Evolutionary conservation across 2,329 filamentous ascomycete genomes (phyloP).

Genomic region (Xylaria hypoxylon): DNA sequence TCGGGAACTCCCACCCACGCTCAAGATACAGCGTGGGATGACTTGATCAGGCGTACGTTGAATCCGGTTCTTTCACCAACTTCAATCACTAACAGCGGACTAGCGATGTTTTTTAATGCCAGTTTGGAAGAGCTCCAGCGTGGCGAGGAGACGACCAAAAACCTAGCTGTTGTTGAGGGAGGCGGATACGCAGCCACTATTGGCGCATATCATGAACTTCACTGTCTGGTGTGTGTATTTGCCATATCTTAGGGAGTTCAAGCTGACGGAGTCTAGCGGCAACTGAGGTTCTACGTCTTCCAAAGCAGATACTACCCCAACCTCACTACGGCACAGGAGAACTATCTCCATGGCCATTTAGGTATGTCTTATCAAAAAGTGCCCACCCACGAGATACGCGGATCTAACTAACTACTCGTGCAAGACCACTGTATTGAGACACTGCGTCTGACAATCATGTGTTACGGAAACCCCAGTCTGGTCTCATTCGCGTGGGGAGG

Average conservation of each 20-base stretch:
- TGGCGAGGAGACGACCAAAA: constrained; percentile 19
- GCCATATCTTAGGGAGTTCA: not conserved
- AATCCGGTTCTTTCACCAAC: not conserved
- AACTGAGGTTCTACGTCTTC: constrained; percentile 37
- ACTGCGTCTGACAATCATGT: constrained; percentile 34
- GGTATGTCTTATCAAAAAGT: too few relatives aligned
- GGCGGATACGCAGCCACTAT: constrained; percentile 34
- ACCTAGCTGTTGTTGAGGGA: constrained; percentile 1
- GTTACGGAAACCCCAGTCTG: constrained; percentile 29
- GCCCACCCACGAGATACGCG: not conserved
- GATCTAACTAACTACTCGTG: not conserved
- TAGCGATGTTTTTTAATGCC: constrained; percentile 1
- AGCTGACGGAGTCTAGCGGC: constrained; percentile 21
- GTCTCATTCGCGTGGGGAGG: constrained; percentile 32
- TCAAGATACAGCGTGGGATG: constrained; percentile 20
- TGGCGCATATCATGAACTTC: constrained; percentile 39
- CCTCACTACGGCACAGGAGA: constrained; percentile 21
- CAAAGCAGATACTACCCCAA: constrained; percentile 34
- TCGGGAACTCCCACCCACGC: constrained; percentile 7
- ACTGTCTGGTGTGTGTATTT: constrained; percentile 26
- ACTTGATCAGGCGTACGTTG: constrained; percentile 17
- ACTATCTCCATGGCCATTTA: constrained; percentile 30
- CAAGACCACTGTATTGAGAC: constrained; percentile 38
- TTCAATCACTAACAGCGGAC: not conserved
- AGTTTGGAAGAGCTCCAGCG: constrained; percentile 22